phyloP scores from a whole-genome alignment of 352 stramenopile genomes.

The Hyphochytrium catenoides region DNA sequence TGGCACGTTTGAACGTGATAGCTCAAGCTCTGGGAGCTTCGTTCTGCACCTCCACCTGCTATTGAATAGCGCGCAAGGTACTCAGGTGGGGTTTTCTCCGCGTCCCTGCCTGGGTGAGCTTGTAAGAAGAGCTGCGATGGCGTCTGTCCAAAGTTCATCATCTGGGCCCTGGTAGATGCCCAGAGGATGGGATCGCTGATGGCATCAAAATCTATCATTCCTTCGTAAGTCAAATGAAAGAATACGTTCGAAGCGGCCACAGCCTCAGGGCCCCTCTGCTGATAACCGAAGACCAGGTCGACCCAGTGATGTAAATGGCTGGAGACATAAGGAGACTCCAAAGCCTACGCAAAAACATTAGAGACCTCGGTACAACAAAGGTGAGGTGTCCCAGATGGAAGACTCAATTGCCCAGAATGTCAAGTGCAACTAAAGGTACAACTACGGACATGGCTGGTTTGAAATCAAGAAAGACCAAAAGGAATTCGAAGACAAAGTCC shows the following conservation, averaged over 20 bases:
- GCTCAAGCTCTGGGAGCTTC: no score
- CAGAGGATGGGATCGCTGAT: slow-evolving; percentile 72
- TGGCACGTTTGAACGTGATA: no score
- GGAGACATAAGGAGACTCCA: slow-evolving; percentile 62
- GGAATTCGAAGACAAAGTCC: slow-evolving; percentile 16
- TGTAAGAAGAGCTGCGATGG: slow-evolving; percentile 85
- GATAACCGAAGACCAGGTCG: slow-evolving; percentile 46
- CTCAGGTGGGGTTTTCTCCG: no score
- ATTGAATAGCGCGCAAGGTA: no score
- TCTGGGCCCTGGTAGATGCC: slow-evolving; percentile 84
- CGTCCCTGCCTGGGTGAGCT: no score
- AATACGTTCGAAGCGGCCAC: slow-evolving; percentile 89
- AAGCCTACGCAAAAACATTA: slow-evolving; percentile 14
- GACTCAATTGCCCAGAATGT: no score
- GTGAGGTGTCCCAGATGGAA: no score
- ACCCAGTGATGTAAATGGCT: slow-evolving; percentile 65
- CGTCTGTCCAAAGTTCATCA: slow-evolving; percentile 93
- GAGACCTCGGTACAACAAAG: background rate
- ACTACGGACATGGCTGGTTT: no score
- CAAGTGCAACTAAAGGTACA: no score
- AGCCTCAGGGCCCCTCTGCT: slow-evolving; percentile 43
- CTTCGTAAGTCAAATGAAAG: slow-evolving; percentile 96
- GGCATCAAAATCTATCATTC: slow-evolving; percentile 88
- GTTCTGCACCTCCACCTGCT: no score
- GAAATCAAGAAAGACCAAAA: no score